A percentile compares a stretch with the other conserved stretches of the same genome.
phyloP scores from a whole-genome alignment of 257 asterid species.

The Salvia hispanica region DNA sequence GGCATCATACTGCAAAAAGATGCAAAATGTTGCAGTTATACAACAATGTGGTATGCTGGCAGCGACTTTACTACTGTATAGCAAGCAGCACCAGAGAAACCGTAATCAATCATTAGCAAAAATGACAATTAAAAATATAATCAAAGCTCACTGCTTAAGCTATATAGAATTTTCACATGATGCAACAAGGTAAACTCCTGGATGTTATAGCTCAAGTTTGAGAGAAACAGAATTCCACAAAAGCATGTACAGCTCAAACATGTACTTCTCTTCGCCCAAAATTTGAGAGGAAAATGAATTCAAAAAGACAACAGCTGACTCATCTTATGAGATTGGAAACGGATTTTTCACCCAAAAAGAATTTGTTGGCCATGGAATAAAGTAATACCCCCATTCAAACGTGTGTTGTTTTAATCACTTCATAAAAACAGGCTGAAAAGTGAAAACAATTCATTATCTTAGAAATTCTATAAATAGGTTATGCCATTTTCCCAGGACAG shows the following conservation, averaged over 20 bases:
- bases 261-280: slow-evolving; percentile 14
- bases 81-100: slow-evolving; percentile 15
- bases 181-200: not conserved
- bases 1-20: slow-evolving; percentile 79
- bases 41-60: slow-evolving; percentile 4
- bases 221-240: not conserved
- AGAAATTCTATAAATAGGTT: slow-evolving; percentile 5
- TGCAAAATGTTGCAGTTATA: slow-evolving; percentile 22
- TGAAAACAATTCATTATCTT: not conserved
- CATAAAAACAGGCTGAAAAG: not conserved
- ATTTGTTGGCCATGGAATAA: slow-evolving; percentile 17
- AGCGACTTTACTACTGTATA: slow-evolving; percentile 1
- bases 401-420: not conserved
- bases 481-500: not conserved
- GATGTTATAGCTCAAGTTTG: not conserved
- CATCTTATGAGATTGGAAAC: not conserved
- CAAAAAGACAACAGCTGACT: not conserved
- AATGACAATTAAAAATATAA: not conserved
- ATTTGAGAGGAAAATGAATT: not conserved
- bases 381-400: slow-evolving; percentile 3
- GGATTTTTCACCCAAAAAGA: not conserved
- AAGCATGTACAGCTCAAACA: not conserved
- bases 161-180: slow-evolving; percentile 9
- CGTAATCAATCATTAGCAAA: not conserved
- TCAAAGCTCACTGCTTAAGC: not conserved